Conservation (phyloP, 139 green algal genomes). For the Coelastrella sp. region DNA sequence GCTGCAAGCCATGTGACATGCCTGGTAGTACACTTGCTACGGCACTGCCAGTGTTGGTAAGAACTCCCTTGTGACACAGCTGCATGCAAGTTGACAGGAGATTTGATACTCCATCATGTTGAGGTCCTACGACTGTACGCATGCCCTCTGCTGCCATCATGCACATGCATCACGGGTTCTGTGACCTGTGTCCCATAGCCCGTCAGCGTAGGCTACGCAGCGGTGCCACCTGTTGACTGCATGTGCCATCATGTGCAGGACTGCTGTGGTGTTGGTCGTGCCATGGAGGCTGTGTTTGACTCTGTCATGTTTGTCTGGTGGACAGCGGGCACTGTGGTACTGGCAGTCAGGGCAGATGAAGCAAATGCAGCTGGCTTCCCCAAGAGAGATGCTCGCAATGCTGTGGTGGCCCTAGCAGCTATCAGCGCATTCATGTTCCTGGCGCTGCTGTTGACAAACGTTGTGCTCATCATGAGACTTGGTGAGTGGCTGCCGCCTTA, state of each 20-base stretch:
- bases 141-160: too few species aligned
- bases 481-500: background rate
- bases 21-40: background rate
- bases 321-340: constrained; percentile 2
- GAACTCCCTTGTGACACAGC: too few species aligned
- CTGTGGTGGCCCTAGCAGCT: constrained; percentile 3
- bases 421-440: background rate
- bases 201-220: background rate
- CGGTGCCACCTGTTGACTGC: background rate
- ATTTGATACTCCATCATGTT: too few species aligned
- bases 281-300: constrained; percentile 26
- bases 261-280: background rate
- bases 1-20: background rate
- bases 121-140: too few species aligned
- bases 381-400: background rate
- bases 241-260: background rate
- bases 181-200: background rate
- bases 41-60: background rate
- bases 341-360: constrained; percentile 6
- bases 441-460: background rate
- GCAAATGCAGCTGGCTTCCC: background rate
- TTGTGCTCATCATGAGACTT: background rate
- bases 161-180: background rate
- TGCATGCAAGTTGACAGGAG: too few species aligned
- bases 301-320: background rate